Percentiles rank a stretch among this genome's conserved stretches.
Conservation (phyloP, 148 eudicot species). For the Camellia granthamiana region DNA sequence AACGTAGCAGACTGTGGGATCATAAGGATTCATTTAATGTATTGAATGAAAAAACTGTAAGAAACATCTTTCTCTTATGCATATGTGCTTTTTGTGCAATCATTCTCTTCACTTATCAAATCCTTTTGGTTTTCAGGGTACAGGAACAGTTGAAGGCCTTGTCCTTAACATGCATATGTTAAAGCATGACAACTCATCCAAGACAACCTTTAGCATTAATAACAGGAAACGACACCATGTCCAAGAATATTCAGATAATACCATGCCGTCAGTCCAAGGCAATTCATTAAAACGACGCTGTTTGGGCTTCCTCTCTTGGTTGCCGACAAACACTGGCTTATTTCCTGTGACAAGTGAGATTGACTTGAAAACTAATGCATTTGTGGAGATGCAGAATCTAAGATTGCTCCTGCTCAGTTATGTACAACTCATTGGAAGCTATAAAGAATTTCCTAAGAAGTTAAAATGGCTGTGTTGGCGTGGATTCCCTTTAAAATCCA, state of each 20-base stretch:
- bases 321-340: background rate
- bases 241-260: background rate
- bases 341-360: background rate
- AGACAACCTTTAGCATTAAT: background rate
- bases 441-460: background rate
- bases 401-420: background rate
- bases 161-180: background rate
- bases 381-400: background rate
- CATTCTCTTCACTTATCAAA: no score
- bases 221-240: background rate
- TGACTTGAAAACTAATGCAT: background rate
- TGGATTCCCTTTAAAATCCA: background rate
- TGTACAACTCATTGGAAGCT: background rate
- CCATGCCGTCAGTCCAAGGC: no score
- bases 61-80: background rate
- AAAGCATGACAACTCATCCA: background rate
- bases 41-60: background rate
- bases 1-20: background rate
- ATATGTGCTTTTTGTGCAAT: background rate
- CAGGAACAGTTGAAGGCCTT: background rate
- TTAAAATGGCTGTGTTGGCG: conserved; percentile 4
- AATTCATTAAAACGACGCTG: background rate
- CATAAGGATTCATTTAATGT: background rate
- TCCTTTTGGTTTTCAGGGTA: background rate
- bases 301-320: background rate